These are phyloP conservation scores for Trichophyton equinum DNA, from an alignment of 2,329 filamentous ascomycete species.

Conservation along the genomic window DNA sequence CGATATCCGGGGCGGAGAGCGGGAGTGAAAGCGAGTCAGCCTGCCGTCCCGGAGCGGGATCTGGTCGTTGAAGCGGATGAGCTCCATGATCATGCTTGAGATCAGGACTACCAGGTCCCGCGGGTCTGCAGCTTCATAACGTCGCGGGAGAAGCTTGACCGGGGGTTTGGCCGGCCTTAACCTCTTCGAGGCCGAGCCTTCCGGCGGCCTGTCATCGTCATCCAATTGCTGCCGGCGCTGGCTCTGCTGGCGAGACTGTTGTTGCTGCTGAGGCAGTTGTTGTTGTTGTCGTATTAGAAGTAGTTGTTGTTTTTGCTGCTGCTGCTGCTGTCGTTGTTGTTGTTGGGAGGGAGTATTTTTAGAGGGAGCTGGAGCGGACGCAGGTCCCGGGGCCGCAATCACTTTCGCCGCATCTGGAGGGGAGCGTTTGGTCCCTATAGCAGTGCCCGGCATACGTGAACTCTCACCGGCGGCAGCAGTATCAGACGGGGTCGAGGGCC, in stretches of 20 bases:
- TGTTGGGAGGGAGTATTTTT: background rate
- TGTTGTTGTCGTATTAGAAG: background rate
- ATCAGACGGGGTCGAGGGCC: slow-evolving; percentile 28
- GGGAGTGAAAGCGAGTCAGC: slow-evolving; percentile 87
- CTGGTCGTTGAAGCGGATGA: slow-evolving; percentile 84
- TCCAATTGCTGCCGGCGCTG: slow-evolving; percentile 15
- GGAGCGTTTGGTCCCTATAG: slow-evolving; percentile 15
- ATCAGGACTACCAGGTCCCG: slow-evolving; percentile 85
- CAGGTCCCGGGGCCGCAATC: background rate
- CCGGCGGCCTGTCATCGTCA: slow-evolving; percentile 13
- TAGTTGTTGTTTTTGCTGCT: background rate
- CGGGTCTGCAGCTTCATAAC: slow-evolving; percentile 69
- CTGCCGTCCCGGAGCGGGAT: slow-evolving; percentile 74
- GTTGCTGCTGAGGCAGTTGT: background rate
- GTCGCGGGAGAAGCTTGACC: slow-evolving; percentile 45
- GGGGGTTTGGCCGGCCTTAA: slow-evolving; percentile 33
- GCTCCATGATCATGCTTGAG: slow-evolving; percentile 86
- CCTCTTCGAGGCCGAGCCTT: slow-evolving; percentile 34
- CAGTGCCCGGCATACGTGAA: slow-evolving; percentile 14
- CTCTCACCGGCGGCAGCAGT: slow-evolving; percentile 10
- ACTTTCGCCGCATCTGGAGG: slow-evolving; percentile 16
- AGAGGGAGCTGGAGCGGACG: background rate
- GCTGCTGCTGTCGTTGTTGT: background rate
- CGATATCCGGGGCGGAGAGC: slow-evolving; percentile 79
- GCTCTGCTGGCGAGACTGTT: background rate